Base-by-base conservation (phyloP, 2,329 filamentous ascomycete genomes). In the Magnaporthiopsis incrustans region DNA sequence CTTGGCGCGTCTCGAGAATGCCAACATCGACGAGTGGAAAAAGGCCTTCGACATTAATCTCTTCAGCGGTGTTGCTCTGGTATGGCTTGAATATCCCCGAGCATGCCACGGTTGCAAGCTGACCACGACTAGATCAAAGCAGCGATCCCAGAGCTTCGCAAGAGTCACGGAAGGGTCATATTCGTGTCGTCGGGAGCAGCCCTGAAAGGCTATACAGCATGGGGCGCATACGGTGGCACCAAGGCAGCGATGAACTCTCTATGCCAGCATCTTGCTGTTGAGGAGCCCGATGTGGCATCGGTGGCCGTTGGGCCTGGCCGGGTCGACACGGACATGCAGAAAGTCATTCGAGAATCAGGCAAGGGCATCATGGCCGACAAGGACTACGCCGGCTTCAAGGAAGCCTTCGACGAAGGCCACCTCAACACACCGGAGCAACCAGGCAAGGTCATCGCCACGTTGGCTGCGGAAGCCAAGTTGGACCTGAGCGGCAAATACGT, bases 261-360 rank as follows among this genome's bases (percentile, higher is more conserved):
- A 6, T 87, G 88, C 0, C 77, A 82, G 57, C 91, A 93, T 50
- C 75, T 97, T 50, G 85, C 85, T 0, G 81, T 82, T 1, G 93
- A 97, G 72, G 93, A 97, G 74, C 86, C 89, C 1, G 81, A 87
- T 18, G 86, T 97, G 59, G 90, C 85, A 0, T 87, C 85, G 15
- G 77, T 97, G 0, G 82, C 90, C 0, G 79, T 97, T 44, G 82
- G 88, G 4, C 93, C 93, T 0, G 93, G 93, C 2, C 86, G 90
- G 59, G 89, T 96, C 10, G 90, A 97, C 72, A 97, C 93, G 0
- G 89, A 89, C 62, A 97, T 97, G 93, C 93, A 97, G 74, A 82
- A 82, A n/a, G 84, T 89, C 65, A 84, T 99, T 65, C 82, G 95
- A 62, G 87, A 92, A 60, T 73, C 77, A 4, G 83, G 81, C 58